These are phyloP conservation scores for Porcisia hertigi DNA, from an alignment of 208 protist genomes.

Conservation along the genomic window DNA sequence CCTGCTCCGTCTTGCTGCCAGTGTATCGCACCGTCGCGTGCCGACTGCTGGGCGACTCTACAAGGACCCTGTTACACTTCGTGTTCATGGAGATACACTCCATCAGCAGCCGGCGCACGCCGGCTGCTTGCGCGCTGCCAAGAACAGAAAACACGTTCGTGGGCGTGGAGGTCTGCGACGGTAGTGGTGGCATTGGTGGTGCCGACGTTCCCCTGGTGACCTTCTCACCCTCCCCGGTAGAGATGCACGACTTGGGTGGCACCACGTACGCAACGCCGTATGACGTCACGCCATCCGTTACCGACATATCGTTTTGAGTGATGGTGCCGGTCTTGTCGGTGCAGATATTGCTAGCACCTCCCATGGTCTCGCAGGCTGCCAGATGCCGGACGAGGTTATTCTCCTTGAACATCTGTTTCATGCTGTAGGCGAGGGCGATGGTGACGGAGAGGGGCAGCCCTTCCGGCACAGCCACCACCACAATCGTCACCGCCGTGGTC, in stretches of 20 bases:
- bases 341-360: slow-evolving; percentile 93
- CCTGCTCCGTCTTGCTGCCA: slow-evolving; percentile 74
- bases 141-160: slow-evolving; percentile 31
- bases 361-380: slow-evolving; percentile 97
- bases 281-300: slow-evolving; percentile 48
- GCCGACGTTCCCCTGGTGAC: not conserved
- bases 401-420: slow-evolving; percentile 94
- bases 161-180: not conserved
- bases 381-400: slow-evolving; percentile 96
- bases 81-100: slow-evolving; percentile 74
- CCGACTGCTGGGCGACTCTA: slow-evolving; percentile 42
- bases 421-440: slow-evolving; percentile 97
- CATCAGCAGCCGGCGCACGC: slow-evolving; percentile 41
- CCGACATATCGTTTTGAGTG: slow-evolving; percentile 92
- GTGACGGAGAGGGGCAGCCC: slow-evolving; percentile 97
- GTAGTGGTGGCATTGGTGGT: not conserved
- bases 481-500: slow-evolving; percentile 92
- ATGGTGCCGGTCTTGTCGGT: slow-evolving; percentile 97
- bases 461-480: slow-evolving; percentile 97
- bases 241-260: not conserved
- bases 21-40: slow-evolving; percentile 50
- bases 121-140: slow-evolving; percentile 5
- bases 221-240: slow-evolving; percentile 9
- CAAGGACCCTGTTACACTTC: slow-evolving; percentile 33
- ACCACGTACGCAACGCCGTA: slow-evolving; percentile 22